A percentile compares a stretch with the other conserved stretches of the same genome.
These are phyloP conservation scores for Wallacemonas rigidus DNA, from an alignment of 208 protist genomes.

Conservation along the genomic window DNA sequence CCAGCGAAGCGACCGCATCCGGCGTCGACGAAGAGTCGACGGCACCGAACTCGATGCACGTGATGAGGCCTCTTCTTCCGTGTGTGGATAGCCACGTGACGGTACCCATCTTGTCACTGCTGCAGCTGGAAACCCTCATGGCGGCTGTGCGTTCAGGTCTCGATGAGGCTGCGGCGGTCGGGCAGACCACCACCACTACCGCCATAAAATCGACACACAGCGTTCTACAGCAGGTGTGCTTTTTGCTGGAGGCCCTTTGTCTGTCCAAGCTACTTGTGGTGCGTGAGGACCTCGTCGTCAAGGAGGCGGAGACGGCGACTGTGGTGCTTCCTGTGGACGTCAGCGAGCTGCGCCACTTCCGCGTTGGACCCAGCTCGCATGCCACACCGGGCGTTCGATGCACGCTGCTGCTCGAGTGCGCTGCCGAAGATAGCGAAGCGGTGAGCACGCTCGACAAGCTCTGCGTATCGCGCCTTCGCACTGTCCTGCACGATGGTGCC, in stretches of 20 bases:
- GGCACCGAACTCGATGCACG: background rate
- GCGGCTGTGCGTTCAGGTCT: conserved; percentile 1
- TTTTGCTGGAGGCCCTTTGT: conserved; percentile 4
- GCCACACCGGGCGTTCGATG: conserved; percentile 4
- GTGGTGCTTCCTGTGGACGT: conserved; percentile 10
- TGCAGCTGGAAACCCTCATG: conserved; percentile 3
- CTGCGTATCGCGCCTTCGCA: background rate
- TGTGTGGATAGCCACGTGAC: conserved; percentile 16
- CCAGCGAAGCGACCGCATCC: background rate
- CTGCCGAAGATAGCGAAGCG: conserved; percentile 3
- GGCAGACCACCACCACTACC: background rate
- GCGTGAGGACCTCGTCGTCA: background rate
- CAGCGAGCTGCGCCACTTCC: conserved; percentile 10
- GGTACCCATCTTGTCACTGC: background rate
- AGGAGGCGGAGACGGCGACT: background rate
- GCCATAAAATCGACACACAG: background rate
- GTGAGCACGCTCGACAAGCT: background rate
- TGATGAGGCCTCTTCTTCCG: background rate
- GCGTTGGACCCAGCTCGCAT: conserved; percentile 11
- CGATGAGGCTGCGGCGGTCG: background rate
- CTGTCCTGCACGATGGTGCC: background rate
- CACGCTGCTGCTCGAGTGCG: conserved; percentile 18
- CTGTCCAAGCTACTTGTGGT: background rate
- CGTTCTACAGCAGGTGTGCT: conserved; percentile 2
- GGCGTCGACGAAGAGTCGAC: background rate